Evolutionary conservation across 768 basidiomycete genomes (phyloP).

Genomic region (Leccinum boreale): DNA sequence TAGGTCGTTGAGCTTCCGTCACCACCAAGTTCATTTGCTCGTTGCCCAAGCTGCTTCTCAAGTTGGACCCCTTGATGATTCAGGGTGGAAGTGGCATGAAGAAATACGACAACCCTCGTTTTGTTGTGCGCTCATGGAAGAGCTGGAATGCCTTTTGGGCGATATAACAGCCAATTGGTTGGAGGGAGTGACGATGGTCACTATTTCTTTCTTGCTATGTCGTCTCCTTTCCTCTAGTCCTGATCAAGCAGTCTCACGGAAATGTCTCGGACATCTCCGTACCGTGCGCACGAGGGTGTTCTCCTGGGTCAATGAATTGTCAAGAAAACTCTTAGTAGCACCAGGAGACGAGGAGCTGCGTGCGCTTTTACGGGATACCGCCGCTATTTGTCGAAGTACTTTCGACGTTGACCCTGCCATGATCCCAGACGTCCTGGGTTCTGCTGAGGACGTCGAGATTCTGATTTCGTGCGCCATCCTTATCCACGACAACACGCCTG

Average conservation of each 20-base stretch:
- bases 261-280: neutral
- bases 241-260: neutral
- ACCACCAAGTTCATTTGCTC: conserved; percentile 39
- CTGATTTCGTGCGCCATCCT: neutral
- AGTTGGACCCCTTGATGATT: conserved; percentile 28
- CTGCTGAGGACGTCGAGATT: neutral
- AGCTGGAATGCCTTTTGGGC: neutral
- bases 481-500: conserved; percentile 12
- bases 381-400: neutral
- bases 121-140: neutral
- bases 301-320: neutral
- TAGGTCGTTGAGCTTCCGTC: conserved; percentile 35
- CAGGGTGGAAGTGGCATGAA: conserved; percentile 7
- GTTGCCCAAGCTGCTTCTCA: conserved; percentile 44
- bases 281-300: neutral
- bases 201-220: neutral
- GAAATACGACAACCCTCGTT: conserved; percentile 8
- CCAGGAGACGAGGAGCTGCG: neutral
- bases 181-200: neutral
- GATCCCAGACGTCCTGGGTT: neutral
- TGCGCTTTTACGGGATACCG: neutral
- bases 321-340: neutral
- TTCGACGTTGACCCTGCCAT: neutral
- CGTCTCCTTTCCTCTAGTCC: neutral
- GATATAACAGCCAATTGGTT: neutral